phyloP scores from a whole-genome alignment of 805 yeast genomes.

The Ogataea paradorogensis region DNA sequence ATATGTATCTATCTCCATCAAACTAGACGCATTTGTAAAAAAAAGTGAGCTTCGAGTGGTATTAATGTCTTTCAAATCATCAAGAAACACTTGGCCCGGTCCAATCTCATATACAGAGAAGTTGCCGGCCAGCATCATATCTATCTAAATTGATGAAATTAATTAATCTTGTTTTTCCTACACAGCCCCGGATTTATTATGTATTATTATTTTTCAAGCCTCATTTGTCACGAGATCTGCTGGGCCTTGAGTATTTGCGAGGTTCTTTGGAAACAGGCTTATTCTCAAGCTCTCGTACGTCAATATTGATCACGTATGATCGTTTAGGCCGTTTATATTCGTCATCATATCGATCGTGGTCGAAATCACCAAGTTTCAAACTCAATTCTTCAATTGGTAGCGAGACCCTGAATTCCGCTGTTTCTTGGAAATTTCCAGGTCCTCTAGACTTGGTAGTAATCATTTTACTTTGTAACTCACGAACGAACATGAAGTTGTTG shows the following conservation, averaged over 20 bases:
- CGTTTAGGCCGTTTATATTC: constrained; percentile 31
- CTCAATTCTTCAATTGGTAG: constrained; percentile 35
- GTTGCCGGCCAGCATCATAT: neutral
- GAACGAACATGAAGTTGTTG: constrained; percentile 50
- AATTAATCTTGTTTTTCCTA: neutral
- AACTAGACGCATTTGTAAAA: constrained; percentile 1
- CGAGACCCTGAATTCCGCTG: constrained; percentile 43
- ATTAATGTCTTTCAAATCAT: neutral
- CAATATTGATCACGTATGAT: constrained; percentile 41
- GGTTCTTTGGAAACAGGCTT: constrained; percentile 14
- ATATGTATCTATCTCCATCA: neutral
- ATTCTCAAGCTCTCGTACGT: constrained; percentile 41
- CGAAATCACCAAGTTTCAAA: constrained; percentile 19
- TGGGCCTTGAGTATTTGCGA: constrained; percentile 9
- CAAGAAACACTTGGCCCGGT: constrained; percentile 3
- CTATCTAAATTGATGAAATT: neutral
- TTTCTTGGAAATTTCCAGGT: constrained; percentile 28
- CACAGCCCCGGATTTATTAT: neutral
- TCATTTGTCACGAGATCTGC: constrained; percentile 4
- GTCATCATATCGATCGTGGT: constrained; percentile 12
- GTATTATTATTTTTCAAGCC: no score
- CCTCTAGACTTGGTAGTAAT: constrained; percentile 37
- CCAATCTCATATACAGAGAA: constrained; percentile 12
- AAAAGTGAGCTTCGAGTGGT: neutral
- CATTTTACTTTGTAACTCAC: constrained; percentile 47